Conservation (phyloP, 176 grass and related monocot genomes). For the Hsuehochloa calcarea region DNA sequence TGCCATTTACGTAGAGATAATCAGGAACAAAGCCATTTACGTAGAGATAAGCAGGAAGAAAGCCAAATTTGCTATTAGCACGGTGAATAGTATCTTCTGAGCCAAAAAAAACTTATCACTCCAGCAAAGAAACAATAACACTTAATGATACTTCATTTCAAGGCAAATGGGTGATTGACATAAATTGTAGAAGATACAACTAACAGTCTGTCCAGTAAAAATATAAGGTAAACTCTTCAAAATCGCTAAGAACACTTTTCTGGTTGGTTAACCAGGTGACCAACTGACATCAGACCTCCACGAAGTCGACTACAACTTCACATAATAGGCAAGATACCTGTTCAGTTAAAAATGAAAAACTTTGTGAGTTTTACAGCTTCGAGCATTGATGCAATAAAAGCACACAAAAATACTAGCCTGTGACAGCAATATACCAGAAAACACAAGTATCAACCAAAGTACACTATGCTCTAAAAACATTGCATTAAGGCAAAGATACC, state of each 20-base stretch:
- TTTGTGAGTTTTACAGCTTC: neutral
- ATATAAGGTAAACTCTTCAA: conserved; percentile 22
- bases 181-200: neutral
- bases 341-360: neutral
- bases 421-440: neutral
- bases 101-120: too few species aligned
- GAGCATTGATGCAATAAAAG: neutral
- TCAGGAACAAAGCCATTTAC: too few species aligned
- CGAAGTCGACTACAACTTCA: neutral
- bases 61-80: too few species aligned
- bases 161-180: neutral
- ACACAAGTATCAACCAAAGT: neutral
- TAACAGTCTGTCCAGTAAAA: conserved; percentile 23
- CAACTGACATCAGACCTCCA: neutral
- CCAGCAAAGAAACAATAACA: neutral
- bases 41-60: too few species aligned
- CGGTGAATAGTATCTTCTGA: too few species aligned
- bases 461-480: neutral
- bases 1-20: too few species aligned
- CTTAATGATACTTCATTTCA: conserved; percentile 12
- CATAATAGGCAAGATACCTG: neutral
- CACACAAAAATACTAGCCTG: neutral
- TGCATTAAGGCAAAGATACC: neutral
- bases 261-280: neutral
- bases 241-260: neutral